Evolutionary conservation across 331 rosid genomes (phyloP).

Genomic region (Cydonia oblonga): DNA sequence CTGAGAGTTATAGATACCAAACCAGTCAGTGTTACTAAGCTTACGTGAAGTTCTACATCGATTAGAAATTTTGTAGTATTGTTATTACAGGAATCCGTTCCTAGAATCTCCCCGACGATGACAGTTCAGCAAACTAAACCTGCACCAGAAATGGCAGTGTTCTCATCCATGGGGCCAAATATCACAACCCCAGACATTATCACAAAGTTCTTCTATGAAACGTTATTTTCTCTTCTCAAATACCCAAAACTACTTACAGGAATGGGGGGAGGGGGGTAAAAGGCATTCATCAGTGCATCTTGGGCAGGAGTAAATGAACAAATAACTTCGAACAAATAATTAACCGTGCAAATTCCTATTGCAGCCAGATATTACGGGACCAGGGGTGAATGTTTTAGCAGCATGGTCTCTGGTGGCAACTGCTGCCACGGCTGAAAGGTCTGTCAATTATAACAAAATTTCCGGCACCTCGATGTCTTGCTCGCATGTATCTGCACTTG

Average conservation of each 20-base stretch:
- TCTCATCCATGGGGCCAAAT: constrained; percentile 70
- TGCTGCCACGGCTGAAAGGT: constrained; percentile 28
- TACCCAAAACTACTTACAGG: no score
- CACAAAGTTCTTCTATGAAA: constrained; percentile 29
- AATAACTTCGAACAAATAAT: not conserved
- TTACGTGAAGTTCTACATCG: not conserved
- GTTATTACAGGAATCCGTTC: constrained; percentile 40
- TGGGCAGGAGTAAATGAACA: not conserved
- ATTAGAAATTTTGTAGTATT: not conserved
- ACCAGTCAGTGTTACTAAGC: no score
- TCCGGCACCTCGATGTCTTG: constrained; percentile 69
- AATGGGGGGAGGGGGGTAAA: not conserved
- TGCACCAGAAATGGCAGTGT: constrained; percentile 52
- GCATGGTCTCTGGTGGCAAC: constrained; percentile 60
- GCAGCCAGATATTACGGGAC: constrained; percentile 65
- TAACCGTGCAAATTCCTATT: not conserved
- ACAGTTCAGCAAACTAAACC: constrained; percentile 40
- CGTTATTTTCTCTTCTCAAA: not conserved
- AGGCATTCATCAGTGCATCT: not conserved
- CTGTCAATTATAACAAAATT: constrained; percentile 47
- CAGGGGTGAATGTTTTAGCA: constrained; percentile 61
- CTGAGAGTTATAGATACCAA: not conserved
- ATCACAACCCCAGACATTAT: constrained; percentile 51
- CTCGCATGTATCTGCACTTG: constrained; percentile 50
- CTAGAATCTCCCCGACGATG: constrained; percentile 34